Conservation (phyloP, 306 rosid species). For the Vigna mungo region DNA sequence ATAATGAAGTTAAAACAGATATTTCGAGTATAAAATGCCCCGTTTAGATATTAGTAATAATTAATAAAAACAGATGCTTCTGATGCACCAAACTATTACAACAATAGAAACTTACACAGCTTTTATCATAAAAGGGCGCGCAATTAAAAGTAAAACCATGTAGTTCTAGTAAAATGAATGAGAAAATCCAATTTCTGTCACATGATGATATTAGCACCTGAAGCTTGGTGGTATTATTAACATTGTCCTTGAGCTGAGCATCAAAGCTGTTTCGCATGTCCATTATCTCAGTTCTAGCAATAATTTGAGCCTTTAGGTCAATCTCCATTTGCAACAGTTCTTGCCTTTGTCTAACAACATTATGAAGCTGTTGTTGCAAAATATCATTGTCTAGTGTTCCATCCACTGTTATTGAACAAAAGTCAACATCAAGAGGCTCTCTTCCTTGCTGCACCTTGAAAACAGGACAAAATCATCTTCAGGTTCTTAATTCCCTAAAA, state of each 20-base stretch:
- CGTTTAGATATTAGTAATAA: conserved; percentile 2
- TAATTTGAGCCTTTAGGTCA: conserved; percentile 80
- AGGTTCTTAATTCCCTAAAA: conserved; percentile 47
- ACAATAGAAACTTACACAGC: conserved; percentile 34
- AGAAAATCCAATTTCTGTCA: not conserved
- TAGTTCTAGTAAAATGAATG: not conserved
- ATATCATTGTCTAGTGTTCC: conserved; percentile 70
- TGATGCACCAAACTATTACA: not conserved
- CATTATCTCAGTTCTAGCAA: conserved; percentile 85
- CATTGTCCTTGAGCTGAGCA: conserved; percentile 84
- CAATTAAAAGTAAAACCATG: conserved; percentile 7
- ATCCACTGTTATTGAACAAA: conserved; percentile 83
- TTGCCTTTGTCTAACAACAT: conserved; percentile 77
- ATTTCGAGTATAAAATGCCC: not conserved
- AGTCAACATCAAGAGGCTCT: conserved; percentile 87
- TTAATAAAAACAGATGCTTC: not conserved
- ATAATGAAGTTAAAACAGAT: conserved; percentile 28
- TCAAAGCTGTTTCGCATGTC: conserved; percentile 74
- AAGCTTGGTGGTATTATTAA: conserved; percentile 65
- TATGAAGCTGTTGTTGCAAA: conserved; percentile 74
- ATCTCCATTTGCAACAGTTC: conserved; percentile 80
- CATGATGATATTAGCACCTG: conserved; percentile 60
- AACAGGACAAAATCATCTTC: conserved; percentile 58
- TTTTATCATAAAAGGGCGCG: not conserved
- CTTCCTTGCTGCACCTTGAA: conserved; percentile 98